Base-by-base conservation (phyloP, 305 asterid genomes). In the Fraxinus latifolia region DNA sequence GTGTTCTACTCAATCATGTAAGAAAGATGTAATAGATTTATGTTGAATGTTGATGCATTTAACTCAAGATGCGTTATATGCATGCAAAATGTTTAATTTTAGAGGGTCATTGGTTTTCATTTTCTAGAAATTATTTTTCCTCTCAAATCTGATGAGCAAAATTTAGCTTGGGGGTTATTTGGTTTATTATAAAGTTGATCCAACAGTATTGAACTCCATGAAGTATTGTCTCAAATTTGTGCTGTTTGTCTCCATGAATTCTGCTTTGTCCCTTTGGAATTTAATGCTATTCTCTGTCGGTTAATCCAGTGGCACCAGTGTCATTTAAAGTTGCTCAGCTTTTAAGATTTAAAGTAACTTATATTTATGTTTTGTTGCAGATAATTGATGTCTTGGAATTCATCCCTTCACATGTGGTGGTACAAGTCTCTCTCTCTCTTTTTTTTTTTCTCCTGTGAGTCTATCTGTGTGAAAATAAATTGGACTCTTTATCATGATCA, bases 401-500 rank as follows among this genome's bases (percentile, higher is more conserved):
- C 84, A 85, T 89, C 85, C 99, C 99, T 55, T 89, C 99, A 80
- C 99, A 95, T 84, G 90, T 95, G 36, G 95, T 90, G 98, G 99
- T 95, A 91, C 77, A 86, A 14, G 53, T 44, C 83, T 76, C 83
- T 58, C 83, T 76, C 83, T 58, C 1, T 34, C 5, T 34, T 34
- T 34, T 33, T 34, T 34, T 34, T 34, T 34, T 65, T 79, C 74
- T 82, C 83, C 53, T 15, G 27, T 21, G 76, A 5, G 74, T 34
- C 29, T 47, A 12, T 77, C 71, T 15, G 36, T 65, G 39, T 80
- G 15, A 50, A n/a, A 39, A 62, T 79, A 73, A 74, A 76, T 78
- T 44, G 68, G 27, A 78, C 50, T 50, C 25, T 74, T 77, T 2
- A 21, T 44, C 73, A 76, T 23, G 11, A 73, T 77, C 65, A 7